Base-by-base conservation (phyloP, 1,139 yeast genomes). In the Geotrichum restrictum region DNA sequence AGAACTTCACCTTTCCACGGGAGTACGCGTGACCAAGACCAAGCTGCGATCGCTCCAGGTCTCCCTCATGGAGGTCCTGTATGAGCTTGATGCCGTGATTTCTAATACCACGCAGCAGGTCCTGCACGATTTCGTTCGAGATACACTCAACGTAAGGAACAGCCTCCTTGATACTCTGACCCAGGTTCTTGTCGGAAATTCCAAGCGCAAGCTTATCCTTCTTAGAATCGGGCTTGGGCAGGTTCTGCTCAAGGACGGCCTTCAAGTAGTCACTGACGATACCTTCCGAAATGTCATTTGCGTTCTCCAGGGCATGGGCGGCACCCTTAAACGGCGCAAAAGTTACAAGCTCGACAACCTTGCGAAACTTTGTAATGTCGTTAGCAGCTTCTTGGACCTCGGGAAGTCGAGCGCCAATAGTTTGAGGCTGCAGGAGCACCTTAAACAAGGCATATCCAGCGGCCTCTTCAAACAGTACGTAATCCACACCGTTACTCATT, bases 261-360 rank as follows among this genome's bases (percentile, higher is more conserved):
- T 88, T 88, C 74, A 93, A 80, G 73, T 87, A 88, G 64, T 93
- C 98, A 57, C 91, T 86, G 53, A 91, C 95, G 64, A 91, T 80
- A 67, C 98, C 98, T 75, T 93, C 99, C 59, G 96, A 87, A 64
- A 94, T 86, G 69, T 93, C 98, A 69, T 94, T 93, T 64, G 98
- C 97, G 69, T 93, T 94, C 73, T 93, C 98, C 66, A 93, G 80
- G 57, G 98, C 98, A 73, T 93, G 97, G 54, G 98, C 98, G 56
- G 98, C 98, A 64, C 96, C 96, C 74, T 93, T 89, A 80, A 94
- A 93, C 51, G 98, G 98, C 58, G 97, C 96, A 74, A 93, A 94
- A 22, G 96, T 87, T 38, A 88, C 95, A 59, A 93, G 80, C 73
- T 91, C 96, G 63, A 93, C 83, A 78, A 93, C 79, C 75, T 93